Conservation (phyloP, 2,329 filamentous ascomycete species). For the Pseudocercospora musae region DNA sequence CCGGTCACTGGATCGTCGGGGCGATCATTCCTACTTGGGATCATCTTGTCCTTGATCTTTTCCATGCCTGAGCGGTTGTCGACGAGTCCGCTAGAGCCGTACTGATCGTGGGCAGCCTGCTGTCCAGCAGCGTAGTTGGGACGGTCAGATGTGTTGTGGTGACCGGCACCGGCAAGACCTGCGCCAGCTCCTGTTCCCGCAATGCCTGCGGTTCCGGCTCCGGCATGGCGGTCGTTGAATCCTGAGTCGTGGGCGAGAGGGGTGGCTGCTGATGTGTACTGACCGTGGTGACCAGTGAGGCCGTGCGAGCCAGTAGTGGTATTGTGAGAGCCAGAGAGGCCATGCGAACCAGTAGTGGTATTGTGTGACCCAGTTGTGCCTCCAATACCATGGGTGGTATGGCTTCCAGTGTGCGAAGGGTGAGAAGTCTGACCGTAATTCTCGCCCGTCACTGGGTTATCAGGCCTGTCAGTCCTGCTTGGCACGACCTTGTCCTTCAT, state of each 20-base stretch:
- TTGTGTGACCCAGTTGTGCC: neutral
- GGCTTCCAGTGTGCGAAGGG: neutral
- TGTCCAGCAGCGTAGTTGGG: neutral
- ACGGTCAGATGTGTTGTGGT: slow-evolving; percentile 11
- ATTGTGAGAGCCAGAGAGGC: neutral
- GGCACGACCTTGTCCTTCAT: slow-evolving; percentile 13
- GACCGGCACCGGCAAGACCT: slow-evolving; percentile 8
- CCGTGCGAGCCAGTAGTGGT: neutral
- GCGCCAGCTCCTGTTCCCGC: slow-evolving; percentile 9
- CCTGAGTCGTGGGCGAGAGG: slow-evolving; percentile 15
- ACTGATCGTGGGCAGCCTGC: neutral
- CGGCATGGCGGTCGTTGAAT: slow-evolving; percentile 14
- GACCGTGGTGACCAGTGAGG: neutral
- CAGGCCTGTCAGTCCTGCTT: slow-evolving; percentile 13
- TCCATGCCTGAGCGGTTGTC: slow-evolving; percentile 17
- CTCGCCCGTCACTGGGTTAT: slow-evolving; percentile 14
- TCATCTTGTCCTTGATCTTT: slow-evolving; percentile 16
- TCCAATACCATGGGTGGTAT: neutral
- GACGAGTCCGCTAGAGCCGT: neutral
- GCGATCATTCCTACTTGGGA: slow-evolving; percentile 6
- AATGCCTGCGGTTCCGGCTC: slow-evolving; percentile 10
- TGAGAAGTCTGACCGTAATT: slow-evolving; percentile 12
- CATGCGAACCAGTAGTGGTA: neutral
- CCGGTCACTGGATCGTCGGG: slow-evolving; percentile 16
- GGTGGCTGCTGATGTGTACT: neutral